phyloP scores from a whole-genome alignment of 2,329 filamentous ascomycete species.

The Phyllosticta paracitricarpa region DNA sequence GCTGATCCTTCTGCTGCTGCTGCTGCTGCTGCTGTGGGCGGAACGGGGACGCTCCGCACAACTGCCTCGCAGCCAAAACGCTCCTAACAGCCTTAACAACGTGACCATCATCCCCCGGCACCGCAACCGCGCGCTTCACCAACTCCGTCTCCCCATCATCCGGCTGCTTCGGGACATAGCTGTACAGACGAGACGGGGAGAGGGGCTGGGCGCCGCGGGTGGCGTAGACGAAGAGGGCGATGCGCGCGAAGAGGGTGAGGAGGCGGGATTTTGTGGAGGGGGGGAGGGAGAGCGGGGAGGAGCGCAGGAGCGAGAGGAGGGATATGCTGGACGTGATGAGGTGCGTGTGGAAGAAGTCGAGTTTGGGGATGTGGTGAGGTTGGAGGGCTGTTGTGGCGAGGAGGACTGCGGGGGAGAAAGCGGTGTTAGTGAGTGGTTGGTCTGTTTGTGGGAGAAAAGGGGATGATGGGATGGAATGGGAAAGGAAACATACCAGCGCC shows the following conservation, averaged over 20 bases:
- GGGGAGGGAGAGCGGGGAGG: constrained; percentile 49
- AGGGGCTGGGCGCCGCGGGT: constrained; percentile 56
- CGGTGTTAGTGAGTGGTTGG: not conserved
- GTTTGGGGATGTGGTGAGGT: constrained; percentile 55
- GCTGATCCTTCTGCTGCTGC: not conserved
- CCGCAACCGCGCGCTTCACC: constrained; percentile 35
- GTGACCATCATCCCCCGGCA: constrained; percentile 66
- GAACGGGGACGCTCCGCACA: constrained; percentile 18
- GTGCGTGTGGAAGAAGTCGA: constrained; percentile 81
- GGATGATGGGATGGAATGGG: not conserved
- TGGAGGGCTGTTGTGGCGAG: constrained; percentile 53
- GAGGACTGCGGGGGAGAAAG: constrained; percentile 32
- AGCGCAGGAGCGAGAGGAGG: constrained; percentile 48
- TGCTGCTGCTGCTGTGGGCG: not conserved
- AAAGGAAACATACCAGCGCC: constrained; percentile 35
- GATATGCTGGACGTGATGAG: constrained; percentile 70
- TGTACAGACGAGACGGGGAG: constrained; percentile 24
- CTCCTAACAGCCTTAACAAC: constrained; percentile 65
- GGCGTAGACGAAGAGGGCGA: constrained; percentile 65
- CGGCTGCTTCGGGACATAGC: constrained; percentile 14
- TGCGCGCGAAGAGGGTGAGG: constrained; percentile 71
- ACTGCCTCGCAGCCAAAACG: constrained; percentile 51
- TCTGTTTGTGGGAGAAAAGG: not conserved
- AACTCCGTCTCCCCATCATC: constrained; percentile 32
- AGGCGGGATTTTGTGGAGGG: constrained; percentile 53